Evolutionary conservation across 306 rosid species (phyloP), one percentile per base, ranked within the genome.

Genomic region (Benincasa hispida): DNA sequence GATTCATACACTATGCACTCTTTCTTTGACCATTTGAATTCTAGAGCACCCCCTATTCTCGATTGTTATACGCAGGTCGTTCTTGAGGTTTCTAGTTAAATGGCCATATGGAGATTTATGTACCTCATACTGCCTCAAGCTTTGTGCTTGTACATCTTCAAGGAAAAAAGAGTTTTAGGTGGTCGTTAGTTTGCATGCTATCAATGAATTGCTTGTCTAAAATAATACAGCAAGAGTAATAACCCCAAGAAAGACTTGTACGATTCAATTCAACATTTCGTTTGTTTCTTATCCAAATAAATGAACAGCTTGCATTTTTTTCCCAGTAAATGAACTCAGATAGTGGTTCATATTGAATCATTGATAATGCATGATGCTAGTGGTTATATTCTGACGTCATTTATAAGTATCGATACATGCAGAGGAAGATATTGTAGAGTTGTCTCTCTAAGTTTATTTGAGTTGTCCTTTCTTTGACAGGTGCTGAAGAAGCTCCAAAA

Each of bases 401-500:
- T 74, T 74, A 74, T 55, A 17, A 51, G 77, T 32, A 74, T 22
- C 28, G 12, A 28, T 32, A 47, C 60, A 21, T 14, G 34, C 18
- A 25, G 59, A 53, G 55, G 56, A 74, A n/a, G 57, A 30, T 74
- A 24, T 22, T 69, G n/a, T 48, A 74, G 59, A n/a, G 24, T 17
- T 15, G 11, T 25, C n/a, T 58, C 9, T 75, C 55, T 57, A 25
- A 19, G 19, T 19, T 9, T 1, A 62, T 53, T 53, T 54, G 77
- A 51, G 62, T 55, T 12, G 67, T 59, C 32, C 22, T 42, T 60
- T 48, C 57, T 77, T 63, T 81, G 53, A 62, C 87, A 90, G 99
- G 83, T 81, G 81, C 83, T 79, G 61, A 63, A 47, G 97, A 92
- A 21, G 89, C 96, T 80, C 81, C 85, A 47, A 94, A 92, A 87